phyloP scores from a whole-genome alignment of 2,329 filamentous ascomycete species.

The Massarina eburnea region DNA sequence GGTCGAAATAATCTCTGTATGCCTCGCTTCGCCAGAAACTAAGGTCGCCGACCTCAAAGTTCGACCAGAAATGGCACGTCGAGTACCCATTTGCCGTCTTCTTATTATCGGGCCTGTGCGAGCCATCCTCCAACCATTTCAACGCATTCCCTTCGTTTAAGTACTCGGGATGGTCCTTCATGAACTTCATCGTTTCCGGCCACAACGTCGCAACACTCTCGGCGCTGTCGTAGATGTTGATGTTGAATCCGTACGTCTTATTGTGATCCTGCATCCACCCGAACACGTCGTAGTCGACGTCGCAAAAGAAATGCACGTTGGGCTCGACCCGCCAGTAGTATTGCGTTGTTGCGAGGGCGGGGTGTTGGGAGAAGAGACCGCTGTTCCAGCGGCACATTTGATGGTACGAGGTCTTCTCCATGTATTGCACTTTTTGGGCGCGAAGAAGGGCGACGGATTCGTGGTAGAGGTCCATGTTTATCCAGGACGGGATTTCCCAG shows the following conservation, averaged over 20 bases:
- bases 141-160: constrained; percentile 82
- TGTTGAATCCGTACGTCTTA: constrained; percentile 98
- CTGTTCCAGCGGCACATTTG: constrained; percentile 99
- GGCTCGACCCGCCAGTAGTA: constrained; percentile 99
- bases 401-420: constrained; percentile 85
- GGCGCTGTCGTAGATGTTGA: constrained; percentile 92
- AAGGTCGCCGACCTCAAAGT: constrained; percentile 96
- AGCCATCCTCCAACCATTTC: constrained; percentile 80
- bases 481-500: constrained; percentile 91
- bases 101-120: constrained; percentile 77
- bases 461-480: constrained; percentile 80
- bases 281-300: constrained; percentile 98
- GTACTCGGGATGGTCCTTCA: constrained; percentile 80
- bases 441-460: constrained; percentile 82
- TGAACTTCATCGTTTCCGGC: constrained; percentile 93
- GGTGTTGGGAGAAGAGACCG: constrained; percentile 96
- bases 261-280: constrained; percentile 97
- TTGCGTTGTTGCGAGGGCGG: constrained; percentile 75
- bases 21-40: constrained; percentile 86
- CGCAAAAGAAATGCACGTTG: constrained; percentile 98
- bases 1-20: constrained; percentile 95
- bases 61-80: constrained; percentile 99
- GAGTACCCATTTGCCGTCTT: constrained; percentile 86
- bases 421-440: constrained; percentile 88
- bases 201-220: constrained; percentile 84